phyloP scores from a whole-genome alignment of 2,329 filamentous ascomycete species.

The Aspergillus spinulosporus region DNA sequence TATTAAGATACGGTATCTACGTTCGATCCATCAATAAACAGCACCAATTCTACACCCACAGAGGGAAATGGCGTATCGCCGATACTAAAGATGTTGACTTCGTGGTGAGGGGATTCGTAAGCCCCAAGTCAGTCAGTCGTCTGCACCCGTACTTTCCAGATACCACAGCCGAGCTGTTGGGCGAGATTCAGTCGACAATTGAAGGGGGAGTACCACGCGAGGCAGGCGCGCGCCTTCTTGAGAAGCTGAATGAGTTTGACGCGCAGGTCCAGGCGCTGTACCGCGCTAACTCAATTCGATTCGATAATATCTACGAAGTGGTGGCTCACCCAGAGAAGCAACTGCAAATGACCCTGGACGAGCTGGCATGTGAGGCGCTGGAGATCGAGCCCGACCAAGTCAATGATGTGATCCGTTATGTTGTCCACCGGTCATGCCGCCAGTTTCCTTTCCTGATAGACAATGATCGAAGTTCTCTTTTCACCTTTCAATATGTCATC shows the following conservation, averaged over 20 bases:
- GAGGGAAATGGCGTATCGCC: constrained; percentile 47
- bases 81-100: constrained; percentile 46
- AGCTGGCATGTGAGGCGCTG: constrained; percentile 40
- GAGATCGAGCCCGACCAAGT: constrained; percentile 32
- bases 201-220: constrained; percentile 46
- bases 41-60: constrained; percentile 45
- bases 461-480: constrained; percentile 35
- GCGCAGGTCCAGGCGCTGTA: constrained; percentile 38
- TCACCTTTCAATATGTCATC: constrained; percentile 48
- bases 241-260: constrained; percentile 37
- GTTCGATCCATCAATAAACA: constrained; percentile 43
- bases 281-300: constrained; percentile 30
- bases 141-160: constrained; percentile 55
- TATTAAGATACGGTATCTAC: constrained; percentile 41
- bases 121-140: constrained; percentile 46
- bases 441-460: constrained; percentile 38
- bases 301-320: constrained; percentile 42
- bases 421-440: constrained; percentile 37
- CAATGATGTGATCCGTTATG: constrained; percentile 34
- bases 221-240: constrained; percentile 37
- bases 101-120: constrained; percentile 51
- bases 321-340: constrained; percentile 41
- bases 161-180: constrained; percentile 25
- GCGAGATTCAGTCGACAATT: constrained; percentile 36
- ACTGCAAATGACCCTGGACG: constrained; percentile 36